These are phyloP conservation scores for Pichia nanzhaoensis DNA, from an alignment of 805 yeast genomes.

Conservation along the genomic window DNA sequence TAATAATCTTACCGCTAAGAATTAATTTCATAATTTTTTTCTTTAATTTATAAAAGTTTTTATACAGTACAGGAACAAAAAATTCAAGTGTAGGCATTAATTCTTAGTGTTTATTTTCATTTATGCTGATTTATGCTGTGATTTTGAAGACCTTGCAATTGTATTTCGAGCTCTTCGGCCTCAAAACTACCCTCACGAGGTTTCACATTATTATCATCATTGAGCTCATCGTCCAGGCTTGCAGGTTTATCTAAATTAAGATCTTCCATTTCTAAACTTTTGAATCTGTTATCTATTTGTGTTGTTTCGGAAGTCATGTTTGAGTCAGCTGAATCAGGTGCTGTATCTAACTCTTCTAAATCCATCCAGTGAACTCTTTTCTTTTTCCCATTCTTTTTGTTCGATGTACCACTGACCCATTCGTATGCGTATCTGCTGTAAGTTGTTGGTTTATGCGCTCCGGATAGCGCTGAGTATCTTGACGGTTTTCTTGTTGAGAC, in stretches of 20 bases:
- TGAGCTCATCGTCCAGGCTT: neutral
- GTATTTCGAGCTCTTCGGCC: neutral
- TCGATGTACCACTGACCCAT: slow-evolving; percentile 7
- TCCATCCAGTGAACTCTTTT: slow-evolving; percentile 31
- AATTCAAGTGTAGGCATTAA: too few relatives aligned
- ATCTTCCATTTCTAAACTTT: slow-evolving; percentile 9
- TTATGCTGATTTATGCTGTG: neutral
- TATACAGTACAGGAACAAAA: too few relatives aligned
- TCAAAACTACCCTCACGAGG: slow-evolving; percentile 8
- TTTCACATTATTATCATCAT: neutral
- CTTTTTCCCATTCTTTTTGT: slow-evolving; percentile 18
- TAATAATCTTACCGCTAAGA: too few relatives aligned
- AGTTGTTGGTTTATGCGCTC: slow-evolving; percentile 1
- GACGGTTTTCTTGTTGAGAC: slow-evolving; percentile 3
- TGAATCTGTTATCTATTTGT: slow-evolving; percentile 1
- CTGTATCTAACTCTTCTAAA: slow-evolving; percentile 5
- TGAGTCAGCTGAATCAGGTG: neutral
- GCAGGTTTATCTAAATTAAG: neutral
- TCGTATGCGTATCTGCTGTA: slow-evolving; percentile 8
- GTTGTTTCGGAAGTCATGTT: slow-evolving; percentile 1
- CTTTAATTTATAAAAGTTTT: too few relatives aligned
- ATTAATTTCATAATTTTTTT: too few relatives aligned
- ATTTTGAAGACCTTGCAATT: neutral
- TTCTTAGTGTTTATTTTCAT: neutral
- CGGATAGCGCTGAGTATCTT: slow-evolving; percentile 8